These are phyloP conservation scores for Heritiera fomes DNA, from an alignment of 345 rosid species.

Conservation along the genomic window DNA sequence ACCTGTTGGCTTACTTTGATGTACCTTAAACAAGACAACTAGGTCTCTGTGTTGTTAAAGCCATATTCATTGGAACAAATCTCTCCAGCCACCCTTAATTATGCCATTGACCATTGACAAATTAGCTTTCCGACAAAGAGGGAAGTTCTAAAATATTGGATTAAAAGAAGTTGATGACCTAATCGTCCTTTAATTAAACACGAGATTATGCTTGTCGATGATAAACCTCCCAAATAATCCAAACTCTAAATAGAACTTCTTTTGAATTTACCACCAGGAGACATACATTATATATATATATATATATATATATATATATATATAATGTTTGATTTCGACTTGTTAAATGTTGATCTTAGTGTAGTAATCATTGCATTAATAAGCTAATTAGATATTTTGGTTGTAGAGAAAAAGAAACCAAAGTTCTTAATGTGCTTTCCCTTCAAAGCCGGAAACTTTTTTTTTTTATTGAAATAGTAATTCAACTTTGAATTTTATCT, in stretches of 20 bases:
- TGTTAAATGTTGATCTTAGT: background rate
- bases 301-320: background rate
- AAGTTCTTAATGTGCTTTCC: constrained; percentile 12
- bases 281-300: too few relatives aligned
- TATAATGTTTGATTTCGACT: constrained; percentile 16
- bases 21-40: constrained; percentile 20
- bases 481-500: background rate
- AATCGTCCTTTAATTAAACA: constrained; percentile 28
- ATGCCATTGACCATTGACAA: constrained; percentile 45
- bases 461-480: background rate
- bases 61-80: constrained; percentile 41
- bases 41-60: constrained; percentile 31
- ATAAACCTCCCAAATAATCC: constrained; percentile 13
- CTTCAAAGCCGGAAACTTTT: constrained; percentile 15
- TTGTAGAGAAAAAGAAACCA: background rate
- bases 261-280: constrained; percentile 2
- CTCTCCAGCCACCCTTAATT: constrained; percentile 30
- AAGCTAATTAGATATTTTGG: constrained; percentile 11
- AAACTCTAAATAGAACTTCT: constrained; percentile 20
- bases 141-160: constrained; percentile 24
- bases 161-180: constrained; percentile 26
- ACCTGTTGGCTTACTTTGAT: constrained; percentile 18
- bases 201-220: background rate
- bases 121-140: constrained; percentile 32
- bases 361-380: constrained; percentile 20